Percentiles rank a stretch among this genome's conserved stretches.
Evolutionary conservation across 2,329 filamentous ascomycete genomes (phyloP).

Genomic region (Epichloe uncinata): DNA sequence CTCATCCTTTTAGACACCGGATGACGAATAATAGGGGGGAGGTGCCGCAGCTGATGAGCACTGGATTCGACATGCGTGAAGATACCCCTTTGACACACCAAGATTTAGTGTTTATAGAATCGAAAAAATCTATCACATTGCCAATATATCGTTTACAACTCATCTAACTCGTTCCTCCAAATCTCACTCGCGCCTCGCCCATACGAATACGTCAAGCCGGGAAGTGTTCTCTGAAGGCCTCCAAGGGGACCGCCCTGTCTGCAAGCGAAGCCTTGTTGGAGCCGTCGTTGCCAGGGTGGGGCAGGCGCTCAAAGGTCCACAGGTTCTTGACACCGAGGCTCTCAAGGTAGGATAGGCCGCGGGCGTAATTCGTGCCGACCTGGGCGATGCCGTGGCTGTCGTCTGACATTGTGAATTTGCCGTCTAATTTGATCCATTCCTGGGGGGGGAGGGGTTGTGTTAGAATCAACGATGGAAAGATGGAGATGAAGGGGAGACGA

Average conservation of each 20-base stretch:
- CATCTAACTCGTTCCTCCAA: no score
- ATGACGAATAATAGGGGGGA: no score
- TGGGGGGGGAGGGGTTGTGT: conserved; percentile 19
- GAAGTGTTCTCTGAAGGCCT: conserved; percentile 23
- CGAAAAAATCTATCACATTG: no score
- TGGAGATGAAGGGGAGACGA: conserved; percentile 13
- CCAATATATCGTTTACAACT: no score
- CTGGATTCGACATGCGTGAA: no score
- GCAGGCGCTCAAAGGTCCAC: conserved; percentile 36
- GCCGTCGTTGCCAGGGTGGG: conserved; percentile 16
- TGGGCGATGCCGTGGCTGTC: conserved; percentile 87
- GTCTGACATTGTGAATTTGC: conserved; percentile 82
- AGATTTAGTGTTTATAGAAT: no score
- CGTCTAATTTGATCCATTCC: conserved; percentile 60
- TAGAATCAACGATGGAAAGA: neutral
- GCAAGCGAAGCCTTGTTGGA: conserved; percentile 22
- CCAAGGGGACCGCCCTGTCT: conserved; percentile 31
- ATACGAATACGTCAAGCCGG: neutral
- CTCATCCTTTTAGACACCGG: no score
- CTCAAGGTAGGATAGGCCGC: conserved; percentile 57
- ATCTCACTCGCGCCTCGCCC: no score
- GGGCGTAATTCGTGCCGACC: conserved; percentile 70
- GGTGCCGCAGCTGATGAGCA: no score
- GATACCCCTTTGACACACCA: no score
- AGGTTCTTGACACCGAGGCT: conserved; percentile 50